Evolutionary conservation across 2,329 filamentous ascomycete species (phyloP), one percentile per base, ranked within the genome.

Genomic region (Colletotrichum melonis): DNA sequence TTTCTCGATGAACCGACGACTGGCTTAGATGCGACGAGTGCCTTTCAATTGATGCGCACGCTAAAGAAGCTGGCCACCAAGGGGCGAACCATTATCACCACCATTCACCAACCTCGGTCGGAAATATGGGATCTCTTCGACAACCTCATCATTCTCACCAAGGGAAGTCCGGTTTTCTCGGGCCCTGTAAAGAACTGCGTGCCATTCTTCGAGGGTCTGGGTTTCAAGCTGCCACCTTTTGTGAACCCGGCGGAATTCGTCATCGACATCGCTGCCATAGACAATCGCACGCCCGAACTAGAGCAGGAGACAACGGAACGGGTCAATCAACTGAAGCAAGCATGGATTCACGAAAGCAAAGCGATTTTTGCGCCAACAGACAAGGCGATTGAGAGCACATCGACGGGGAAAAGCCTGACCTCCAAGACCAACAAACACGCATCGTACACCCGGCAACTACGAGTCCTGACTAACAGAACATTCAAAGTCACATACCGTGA

Each of bases 1-100:
- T 95, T 94, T 80, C 87, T 95, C 26, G 94, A 96, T 77, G 94
- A 95, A 77, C 93, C 93, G 0, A 95, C 94, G 0, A 95, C 93
- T 1, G 93, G 92, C 0, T 85, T 95, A 8, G 93, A 95, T 82
- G 92, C 93, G 0, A 94, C 92, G 1, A 94, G 92, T 78, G 93
- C 93, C 0, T 94, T 91, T 76, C 93, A 95, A 76, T 87, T 95
- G 0, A 86, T 95, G 0, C 86, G 90, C 38, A 95, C 92, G 0
- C 81, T 95, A 9, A 94, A 94, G 78, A 85, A 83, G 8, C 84
- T 95, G 2, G 92, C 93, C 0, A 85, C 85, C 46, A 92, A 92
- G 78, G 93, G 92, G 0, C 85, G 93, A 28, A 95, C 92, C 0
- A 86, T 95, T 67, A 88, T 95, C 16, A 92, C 91, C 0, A 94